These are phyloP conservation scores for Rutstroemia sydowiana DNA, from an alignment of 2,329 filamentous ascomycete genomes.

Conservation along the genomic window DNA sequence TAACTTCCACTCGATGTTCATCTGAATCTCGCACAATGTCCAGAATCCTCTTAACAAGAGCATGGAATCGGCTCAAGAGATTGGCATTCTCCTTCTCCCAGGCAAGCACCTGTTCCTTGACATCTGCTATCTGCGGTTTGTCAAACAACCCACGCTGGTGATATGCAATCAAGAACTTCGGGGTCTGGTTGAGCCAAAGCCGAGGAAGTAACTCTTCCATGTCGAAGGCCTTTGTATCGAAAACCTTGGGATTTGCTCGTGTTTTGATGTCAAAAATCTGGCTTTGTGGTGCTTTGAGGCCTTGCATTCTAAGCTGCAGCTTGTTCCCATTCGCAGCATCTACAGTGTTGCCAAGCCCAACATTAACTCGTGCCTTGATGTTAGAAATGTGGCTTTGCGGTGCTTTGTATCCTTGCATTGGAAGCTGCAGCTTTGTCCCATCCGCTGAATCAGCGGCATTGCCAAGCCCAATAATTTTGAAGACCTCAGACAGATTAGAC, in stretches of 20 bases:
- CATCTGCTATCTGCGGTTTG: conserved; percentile 14
- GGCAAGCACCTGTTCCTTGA: conserved; percentile 9
- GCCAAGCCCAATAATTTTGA: conserved; percentile 3
- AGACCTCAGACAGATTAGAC: conserved; percentile 15
- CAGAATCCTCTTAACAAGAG: conserved; percentile 18
- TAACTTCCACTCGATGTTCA: conserved; percentile 10
- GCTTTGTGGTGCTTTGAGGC: conserved; percentile 29
- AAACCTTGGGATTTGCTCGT: conserved; percentile 26
- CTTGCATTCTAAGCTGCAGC: conserved; percentile 25
- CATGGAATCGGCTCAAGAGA: conserved; percentile 17
- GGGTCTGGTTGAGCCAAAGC: conserved; percentile 44
- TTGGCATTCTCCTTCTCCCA: conserved; percentile 17
- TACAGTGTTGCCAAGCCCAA: conserved; percentile 20
- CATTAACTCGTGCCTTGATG: conserved; percentile 38
- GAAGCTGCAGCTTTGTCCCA: conserved; percentile 29
- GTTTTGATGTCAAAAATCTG: conserved; percentile 36
- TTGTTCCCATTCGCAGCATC: conserved; percentile 32
- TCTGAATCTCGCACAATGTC: conserved; percentile 18
- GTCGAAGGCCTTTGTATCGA: conserved; percentile 14
- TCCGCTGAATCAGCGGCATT: conserved; percentile 29
- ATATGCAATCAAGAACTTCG: conserved; percentile 44
- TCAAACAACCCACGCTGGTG: conserved; percentile 38
- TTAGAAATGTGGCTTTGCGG: conserved; percentile 24
- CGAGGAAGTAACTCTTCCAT: conserved; percentile 34
- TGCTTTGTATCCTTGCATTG: conserved; percentile 31